phyloP scores from a whole-genome alignment of 495 filamentous ascomycete species.

The Stereocaulon alpinum region DNA sequence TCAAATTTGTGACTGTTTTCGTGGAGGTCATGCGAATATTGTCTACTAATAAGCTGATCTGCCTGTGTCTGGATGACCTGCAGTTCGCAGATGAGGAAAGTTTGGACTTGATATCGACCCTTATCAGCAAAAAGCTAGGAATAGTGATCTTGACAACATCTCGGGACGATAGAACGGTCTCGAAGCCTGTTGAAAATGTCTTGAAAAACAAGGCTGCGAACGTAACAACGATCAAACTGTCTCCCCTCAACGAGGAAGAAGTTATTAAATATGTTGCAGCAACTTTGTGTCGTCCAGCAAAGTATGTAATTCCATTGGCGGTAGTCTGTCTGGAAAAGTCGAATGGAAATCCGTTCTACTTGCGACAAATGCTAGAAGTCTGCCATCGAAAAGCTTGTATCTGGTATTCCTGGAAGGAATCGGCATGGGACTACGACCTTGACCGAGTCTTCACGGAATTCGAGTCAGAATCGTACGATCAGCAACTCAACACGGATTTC shows the following conservation, averaged over 20 bases:
- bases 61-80: slow-evolving; percentile 74
- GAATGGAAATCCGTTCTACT: slow-evolving; percentile 64
- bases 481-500: slow-evolving; percentile 70
- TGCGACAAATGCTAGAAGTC: slow-evolving; percentile 80
- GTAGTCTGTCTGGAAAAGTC: slow-evolving; percentile 24
- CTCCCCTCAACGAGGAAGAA: slow-evolving; percentile 61
- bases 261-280: slow-evolving; percentile 65
- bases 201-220: slow-evolving; percentile 35
- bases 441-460: slow-evolving; percentile 77
- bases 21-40: slow-evolving; percentile 74
- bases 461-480: slow-evolving; percentile 60
- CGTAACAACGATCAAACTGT: slow-evolving; percentile 56
- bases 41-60: slow-evolving; percentile 67
- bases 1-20: slow-evolving; percentile 73
- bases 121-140: slow-evolving; percentile 60
- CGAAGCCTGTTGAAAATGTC: slow-evolving; percentile 29
- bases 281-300: slow-evolving; percentile 53
- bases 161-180: slow-evolving; percentile 19
- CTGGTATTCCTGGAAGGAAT: slow-evolving; percentile 76
- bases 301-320: slow-evolving; percentile 48
- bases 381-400: slow-evolving; percentile 78
- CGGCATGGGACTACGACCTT: slow-evolving; percentile 72
- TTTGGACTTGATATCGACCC: slow-evolving; percentile 63
- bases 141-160: slow-evolving; percentile 54
- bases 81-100: slow-evolving; percentile 83